Conservation (phyloP, 176 grass and related monocot genomes). For the Phragmites australis region DNA sequence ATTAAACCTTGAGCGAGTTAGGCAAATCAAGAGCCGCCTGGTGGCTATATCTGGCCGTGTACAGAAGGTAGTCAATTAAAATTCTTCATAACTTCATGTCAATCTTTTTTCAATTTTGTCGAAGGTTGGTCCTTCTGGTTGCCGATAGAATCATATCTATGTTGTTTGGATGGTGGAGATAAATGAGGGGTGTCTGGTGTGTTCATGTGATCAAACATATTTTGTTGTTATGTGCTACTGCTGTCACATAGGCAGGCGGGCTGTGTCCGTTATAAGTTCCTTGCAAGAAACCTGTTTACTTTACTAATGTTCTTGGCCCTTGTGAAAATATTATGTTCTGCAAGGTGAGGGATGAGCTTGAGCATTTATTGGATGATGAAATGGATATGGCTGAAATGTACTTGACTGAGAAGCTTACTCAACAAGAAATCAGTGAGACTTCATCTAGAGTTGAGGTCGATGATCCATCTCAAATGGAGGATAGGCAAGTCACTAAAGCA, state of each 20-base stretch:
- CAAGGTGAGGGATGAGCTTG: conserved; percentile 86
- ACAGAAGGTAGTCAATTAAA: conserved; percentile 66
- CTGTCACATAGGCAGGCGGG: conserved; percentile 7
- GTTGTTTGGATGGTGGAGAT: conserved; percentile 18
- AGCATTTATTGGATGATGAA: conserved; percentile 92
- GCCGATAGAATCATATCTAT: not conserved
- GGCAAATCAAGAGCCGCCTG: conserved; percentile 96
- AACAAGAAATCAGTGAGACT: conserved; percentile 63
- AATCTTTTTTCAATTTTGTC: not conserved
- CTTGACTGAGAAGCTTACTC: conserved; percentile 75
- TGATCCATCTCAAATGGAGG: conserved; percentile 52
- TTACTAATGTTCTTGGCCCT: conserved; percentile 13
- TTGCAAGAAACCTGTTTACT: not conserved
- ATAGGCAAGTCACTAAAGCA: conserved; percentile 40
- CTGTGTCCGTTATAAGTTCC: not conserved
- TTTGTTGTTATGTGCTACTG: not conserved
- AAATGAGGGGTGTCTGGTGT: not conserved
- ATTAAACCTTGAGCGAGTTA: conserved; percentile 87
- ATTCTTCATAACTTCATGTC: not conserved
- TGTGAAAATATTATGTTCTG: conserved; percentile 31
- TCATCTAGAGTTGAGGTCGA: conserved; percentile 67
- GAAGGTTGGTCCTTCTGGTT: not conserved
- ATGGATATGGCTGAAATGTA: conserved; percentile 99
- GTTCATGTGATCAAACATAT: not conserved
- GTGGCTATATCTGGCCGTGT: conserved; percentile 93